Base-by-base conservation (phyloP, 208 protist species). In the Trypanosoma theileri region DNA sequence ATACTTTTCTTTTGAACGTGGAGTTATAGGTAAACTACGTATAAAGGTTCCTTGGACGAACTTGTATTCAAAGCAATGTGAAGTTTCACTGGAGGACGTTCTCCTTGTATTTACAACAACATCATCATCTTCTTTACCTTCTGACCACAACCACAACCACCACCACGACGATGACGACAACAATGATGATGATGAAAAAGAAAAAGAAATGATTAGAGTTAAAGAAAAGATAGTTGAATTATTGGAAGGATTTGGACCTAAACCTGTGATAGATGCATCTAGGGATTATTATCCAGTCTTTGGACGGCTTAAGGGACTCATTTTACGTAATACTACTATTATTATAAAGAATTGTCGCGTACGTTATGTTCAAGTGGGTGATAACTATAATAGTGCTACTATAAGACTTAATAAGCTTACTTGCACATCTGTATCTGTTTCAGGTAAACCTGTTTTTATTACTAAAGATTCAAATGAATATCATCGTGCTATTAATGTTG, bases 271-370 rank as follows among this genome's bases (percentile, higher is more conserved):
- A 54, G 40, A 70, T 48, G 44, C 21, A 19, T 21, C 60, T 21
- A 41, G 0, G 2, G 19, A 31, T 46, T 12, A 44, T 48, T 21
- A 61, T 21, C 72, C 77, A 0, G 83, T 88, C 59, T 69, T 88
- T 54, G 55, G 75, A 21, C 69, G 84, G 14, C 82, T 93, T 35
- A 81, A 82, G 41, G 65, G 82, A n/a, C 73, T 69, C 4, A 80
- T 93, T 67, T 68, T 93, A 17, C 82, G 82, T 13, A 89, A 93
- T 70, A 64, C 86, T 42, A 57, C 52, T 13, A 71, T 93, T 48
- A 62, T 66, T 12, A 26, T 93, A 10, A 76, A 86, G 50, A 81
- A 86, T 46, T 50, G 80, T 19, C 64, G 72, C 16, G 66, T 93
- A 31, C 54, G 45, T 8, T 62, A 56, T 46, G 42, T 55, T 16